These are phyloP conservation scores for Epichloe uncinata DNA, from an alignment of 2,329 filamentous ascomycete species.

Conservation along the genomic window DNA sequence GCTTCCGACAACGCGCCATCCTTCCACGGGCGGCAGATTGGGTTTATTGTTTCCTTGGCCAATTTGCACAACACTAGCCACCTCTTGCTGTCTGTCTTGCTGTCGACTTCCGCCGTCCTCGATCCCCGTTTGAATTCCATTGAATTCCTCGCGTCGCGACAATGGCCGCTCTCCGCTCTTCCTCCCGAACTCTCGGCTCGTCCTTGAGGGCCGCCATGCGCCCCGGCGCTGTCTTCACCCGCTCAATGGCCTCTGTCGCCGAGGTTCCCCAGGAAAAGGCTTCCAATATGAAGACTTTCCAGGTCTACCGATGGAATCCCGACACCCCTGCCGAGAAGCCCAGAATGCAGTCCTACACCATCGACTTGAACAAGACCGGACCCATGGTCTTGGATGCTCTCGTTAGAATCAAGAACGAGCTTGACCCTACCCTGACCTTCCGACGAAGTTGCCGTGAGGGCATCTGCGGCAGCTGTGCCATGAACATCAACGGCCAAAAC, in stretches of 20 bases:
- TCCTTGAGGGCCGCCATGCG: conserved; percentile 26
- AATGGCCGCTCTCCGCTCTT: conserved; percentile 51
- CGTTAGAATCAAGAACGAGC: conserved; percentile 97
- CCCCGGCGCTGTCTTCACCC: conserved; percentile 29
- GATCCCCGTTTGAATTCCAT: neutral
- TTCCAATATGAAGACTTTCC: conserved; percentile 79
- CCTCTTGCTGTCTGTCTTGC: neutral
- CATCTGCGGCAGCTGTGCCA: conserved; percentile 96
- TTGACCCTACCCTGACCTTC: conserved; percentile 94
- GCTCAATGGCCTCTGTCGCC: conserved; percentile 42
- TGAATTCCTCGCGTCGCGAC: conserved; percentile 14
- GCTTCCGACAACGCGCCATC: conserved; percentile 1
- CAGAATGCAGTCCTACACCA: conserved; percentile 83
- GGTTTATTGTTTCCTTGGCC: neutral
- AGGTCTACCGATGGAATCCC: conserved; percentile 98
- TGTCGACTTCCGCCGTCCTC: neutral
- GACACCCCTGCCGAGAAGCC: conserved; percentile 88
- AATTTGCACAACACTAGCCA: neutral
- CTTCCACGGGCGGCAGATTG: neutral
- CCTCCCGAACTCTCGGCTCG: conserved; percentile 37
- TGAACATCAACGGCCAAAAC: conserved; percentile 99
- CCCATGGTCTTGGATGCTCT: conserved; percentile 97
- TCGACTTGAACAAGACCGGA: conserved; percentile 97
- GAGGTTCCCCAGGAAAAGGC: conserved; percentile 49
- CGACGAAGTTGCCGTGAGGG: conserved; percentile 92